Conservation (phyloP, 345 rosid species). For the Sapria himalayana region DNA sequence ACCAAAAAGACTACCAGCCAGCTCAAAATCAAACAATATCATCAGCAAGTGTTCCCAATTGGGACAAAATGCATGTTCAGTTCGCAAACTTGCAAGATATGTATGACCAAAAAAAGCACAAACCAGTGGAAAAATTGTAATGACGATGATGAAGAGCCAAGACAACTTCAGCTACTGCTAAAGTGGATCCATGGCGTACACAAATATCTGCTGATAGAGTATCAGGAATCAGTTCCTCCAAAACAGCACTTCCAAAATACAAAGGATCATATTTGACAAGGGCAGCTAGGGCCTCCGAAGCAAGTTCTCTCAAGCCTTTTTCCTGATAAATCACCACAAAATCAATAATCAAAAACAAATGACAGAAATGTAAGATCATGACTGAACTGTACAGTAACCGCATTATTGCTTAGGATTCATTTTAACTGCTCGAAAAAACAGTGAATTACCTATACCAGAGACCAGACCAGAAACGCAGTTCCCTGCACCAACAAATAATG, state of each 20-base stretch:
- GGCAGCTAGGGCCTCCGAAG: slow-evolving; percentile 71
- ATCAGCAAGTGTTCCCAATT: too few relatives aligned
- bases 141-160: slow-evolving; percentile 47
- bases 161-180: slow-evolving; percentile 68
- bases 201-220: slow-evolving; percentile 87
- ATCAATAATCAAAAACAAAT: slow-evolving; percentile 4
- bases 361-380: too few relatives aligned
- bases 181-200: slow-evolving; percentile 86
- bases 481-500: too few relatives aligned
- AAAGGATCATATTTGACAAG: slow-evolving; percentile 66
- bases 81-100: too few relatives aligned
- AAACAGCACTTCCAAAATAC: slow-evolving; percentile 37
- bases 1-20: too few relatives aligned
- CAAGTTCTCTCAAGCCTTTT: slow-evolving; percentile 79
- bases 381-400: too few relatives aligned
- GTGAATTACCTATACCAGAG: too few relatives aligned
- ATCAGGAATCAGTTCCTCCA: slow-evolving; percentile 52
- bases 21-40: too few relatives aligned
- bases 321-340: slow-evolving; percentile 57
- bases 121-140: slow-evolving; percentile 39
- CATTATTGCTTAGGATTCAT: too few relatives aligned
- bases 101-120: slow-evolving; percentile 25
- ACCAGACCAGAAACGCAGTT: too few relatives aligned
- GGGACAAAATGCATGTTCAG: too few relatives aligned
- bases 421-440: too few relatives aligned